Conservation (phyloP, 345 rosid species). For the Salix viminalis region DNA sequence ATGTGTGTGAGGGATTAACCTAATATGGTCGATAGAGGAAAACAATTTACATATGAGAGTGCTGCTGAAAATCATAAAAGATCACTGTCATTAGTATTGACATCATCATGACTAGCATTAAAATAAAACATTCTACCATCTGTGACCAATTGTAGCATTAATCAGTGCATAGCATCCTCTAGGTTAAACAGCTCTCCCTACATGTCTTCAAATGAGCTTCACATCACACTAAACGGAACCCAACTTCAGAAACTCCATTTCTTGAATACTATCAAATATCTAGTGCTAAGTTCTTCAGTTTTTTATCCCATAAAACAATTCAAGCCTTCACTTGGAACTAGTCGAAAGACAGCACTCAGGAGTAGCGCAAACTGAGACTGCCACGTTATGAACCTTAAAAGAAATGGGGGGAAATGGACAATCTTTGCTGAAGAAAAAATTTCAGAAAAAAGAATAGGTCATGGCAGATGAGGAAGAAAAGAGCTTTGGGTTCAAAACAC, state of each 20-base stretch:
- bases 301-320: not conserved
- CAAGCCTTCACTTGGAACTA: not conserved
- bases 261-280: not conserved
- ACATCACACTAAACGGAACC: not conserved
- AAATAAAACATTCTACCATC: constrained; percentile 1
- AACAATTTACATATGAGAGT: not conserved
- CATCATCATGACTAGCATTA: not conserved
- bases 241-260: not conserved
- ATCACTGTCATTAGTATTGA: not conserved
- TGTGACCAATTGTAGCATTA: not conserved
- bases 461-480: not conserved
- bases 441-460: not conserved
- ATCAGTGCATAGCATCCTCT: not conserved
- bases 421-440: not conserved
- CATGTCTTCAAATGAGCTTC: not conserved
- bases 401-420: not conserved
- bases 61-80: not conserved
- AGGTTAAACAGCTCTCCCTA: not conserved
- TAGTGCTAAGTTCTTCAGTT: not conserved
- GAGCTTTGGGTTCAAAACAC: not conserved
- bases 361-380: not conserved
- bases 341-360: not conserved
- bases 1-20: not conserved
- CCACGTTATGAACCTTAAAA: not conserved
- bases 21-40: not conserved